Conservation (phyloP, 148 eudicot species). For the Cornus kousa region DNA sequence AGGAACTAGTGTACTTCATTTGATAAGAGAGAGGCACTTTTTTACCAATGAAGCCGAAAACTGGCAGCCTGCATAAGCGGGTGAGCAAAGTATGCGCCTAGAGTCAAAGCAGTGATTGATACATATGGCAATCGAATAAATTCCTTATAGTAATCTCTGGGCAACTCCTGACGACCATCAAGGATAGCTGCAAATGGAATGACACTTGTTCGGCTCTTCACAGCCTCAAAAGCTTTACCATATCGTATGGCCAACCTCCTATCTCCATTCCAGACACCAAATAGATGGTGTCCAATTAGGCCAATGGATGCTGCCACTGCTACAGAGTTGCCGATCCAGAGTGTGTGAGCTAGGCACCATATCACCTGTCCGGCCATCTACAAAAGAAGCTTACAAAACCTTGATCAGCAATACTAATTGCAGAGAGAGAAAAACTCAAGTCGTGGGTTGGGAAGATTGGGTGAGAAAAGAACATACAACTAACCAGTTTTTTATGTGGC, state of each 20-base stretch:
- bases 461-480: too few species aligned
- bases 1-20: background rate
- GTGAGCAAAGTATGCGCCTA: slow-evolving; percentile 89
- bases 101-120: slow-evolving; percentile 65
- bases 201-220: slow-evolving; percentile 79
- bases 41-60: slow-evolving; percentile 86
- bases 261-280: slow-evolving; percentile 98
- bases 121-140: slow-evolving; percentile 84
- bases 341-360: slow-evolving; percentile 97
- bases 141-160: slow-evolving; percentile 72
- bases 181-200: slow-evolving; percentile 92
- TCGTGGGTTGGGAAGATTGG: too few species aligned
- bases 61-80: slow-evolving; percentile 98
- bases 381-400: slow-evolving; percentile 6
- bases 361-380: slow-evolving; percentile 99
- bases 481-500: too few species aligned
- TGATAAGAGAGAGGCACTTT: background rate
- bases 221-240: slow-evolving; percentile 77
- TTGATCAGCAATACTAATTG: background rate
- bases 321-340: slow-evolving; percentile 96
- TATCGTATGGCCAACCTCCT: slow-evolving; percentile 71
- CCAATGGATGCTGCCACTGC: slow-evolving; percentile 93
- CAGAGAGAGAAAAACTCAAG: background rate
- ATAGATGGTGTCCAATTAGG: slow-evolving; percentile 89
- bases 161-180: slow-evolving; percentile 93